Evolutionary conservation across 1,139 yeast species (phyloP), one percentile per base, ranked within the genome.

Genomic region (Groenewaldozyma auringiensis): DNA sequence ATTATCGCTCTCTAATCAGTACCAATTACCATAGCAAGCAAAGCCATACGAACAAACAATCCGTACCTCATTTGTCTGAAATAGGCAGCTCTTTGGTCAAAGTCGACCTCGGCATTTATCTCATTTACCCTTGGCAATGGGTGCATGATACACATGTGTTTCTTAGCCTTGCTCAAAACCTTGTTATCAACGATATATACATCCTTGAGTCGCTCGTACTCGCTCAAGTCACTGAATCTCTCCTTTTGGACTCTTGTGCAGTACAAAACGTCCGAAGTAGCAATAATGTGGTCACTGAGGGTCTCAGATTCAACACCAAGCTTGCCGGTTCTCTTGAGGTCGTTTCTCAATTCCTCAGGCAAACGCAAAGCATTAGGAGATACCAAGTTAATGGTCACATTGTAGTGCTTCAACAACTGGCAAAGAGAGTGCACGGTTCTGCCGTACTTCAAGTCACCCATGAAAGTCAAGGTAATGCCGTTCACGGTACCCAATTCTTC

Each of bases 61-160:
- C 99, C 99, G 64, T 92, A 92, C 69, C 94, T 83, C 97, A 92
- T 92, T 75, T 89, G 97, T 79, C 98, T 85, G 75, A 92, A 92
- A 74, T 92, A 92, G 51, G 97, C 97, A 55, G 98, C 97, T 69
- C 98, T 84, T 69, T 89, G 96, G 69, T 94, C 99, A 63, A 89
- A 92, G 69, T 94, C 99, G 60, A 94, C 97, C 72, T 94, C 98
- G 70, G 88, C 97, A 62, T 86, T 83, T 58, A 94, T 89, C 72
- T 94, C 99, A 60, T 80, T 83, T 56, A 87, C 88, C 70, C 99
- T 85, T 65, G 99, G 99, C 61, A 94, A 78, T 66, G 99, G 99
- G 67, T 94, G 99, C 95, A 94, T 83, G 53, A 94, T 84, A 68
- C 96, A 88, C 98, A 92, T 92, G 70, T 92, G 96, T 68, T 87